Percentiles rank a stretch among this genome's conserved stretches.
phyloP scores from a whole-genome alignment of 2,329 filamentous ascomycete genomes.

The Phyllosticta ampelicida region DNA sequence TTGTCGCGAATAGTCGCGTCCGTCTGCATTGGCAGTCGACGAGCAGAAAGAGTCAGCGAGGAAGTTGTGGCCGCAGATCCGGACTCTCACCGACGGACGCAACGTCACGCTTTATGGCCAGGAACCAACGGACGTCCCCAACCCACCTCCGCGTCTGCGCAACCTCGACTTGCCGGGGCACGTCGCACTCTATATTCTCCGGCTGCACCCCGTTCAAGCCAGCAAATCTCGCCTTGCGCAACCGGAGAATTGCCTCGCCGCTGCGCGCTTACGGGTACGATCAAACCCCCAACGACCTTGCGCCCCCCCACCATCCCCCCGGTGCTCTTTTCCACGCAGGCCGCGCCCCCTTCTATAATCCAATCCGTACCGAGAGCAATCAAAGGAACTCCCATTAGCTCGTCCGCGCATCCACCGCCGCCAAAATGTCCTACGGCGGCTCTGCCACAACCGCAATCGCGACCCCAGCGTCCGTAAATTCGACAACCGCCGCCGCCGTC shows the following conservation, averaged over 20 bases:
- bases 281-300: not conserved
- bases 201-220: not conserved
- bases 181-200: not conserved
- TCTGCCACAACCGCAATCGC: not conserved
- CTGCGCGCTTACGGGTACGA: not conserved
- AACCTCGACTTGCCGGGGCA: not conserved
- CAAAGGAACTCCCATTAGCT: not conserved
- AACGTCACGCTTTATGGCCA: not conserved
- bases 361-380: not conserved
- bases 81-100: not conserved
- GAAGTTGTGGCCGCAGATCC: not conserved
- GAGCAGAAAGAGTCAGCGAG: not conserved
- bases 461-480: not conserved
- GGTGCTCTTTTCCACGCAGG: not conserved
- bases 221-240: not conserved
- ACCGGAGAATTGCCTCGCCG: not conserved
- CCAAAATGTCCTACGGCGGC: not conserved
- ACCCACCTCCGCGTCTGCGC: not conserved
- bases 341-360: not conserved
- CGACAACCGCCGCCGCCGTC: not conserved
- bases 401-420: not conserved
- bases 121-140: not conserved
- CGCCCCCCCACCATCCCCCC: not conserved
- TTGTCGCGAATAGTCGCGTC: not conserved
- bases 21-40: not conserved